These are phyloP conservation scores for Gossypium anomalum DNA, from an alignment of 345 rosid species.

Conservation along the genomic window DNA sequence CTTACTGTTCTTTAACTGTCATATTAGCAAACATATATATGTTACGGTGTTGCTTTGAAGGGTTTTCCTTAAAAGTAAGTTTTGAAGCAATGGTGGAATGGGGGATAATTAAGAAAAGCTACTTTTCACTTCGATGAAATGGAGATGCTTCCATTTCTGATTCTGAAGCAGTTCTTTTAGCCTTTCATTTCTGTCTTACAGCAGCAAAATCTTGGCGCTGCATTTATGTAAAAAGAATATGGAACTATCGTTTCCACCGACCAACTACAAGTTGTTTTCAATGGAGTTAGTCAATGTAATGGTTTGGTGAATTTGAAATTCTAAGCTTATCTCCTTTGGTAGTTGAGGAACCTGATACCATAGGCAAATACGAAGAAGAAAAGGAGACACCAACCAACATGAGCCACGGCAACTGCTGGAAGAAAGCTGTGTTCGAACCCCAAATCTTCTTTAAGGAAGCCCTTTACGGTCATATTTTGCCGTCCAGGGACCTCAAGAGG, in stretches of 20 bases:
- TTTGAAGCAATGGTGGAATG: neutral
- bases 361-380: slow-evolving; percentile 47
- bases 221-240: too few relatives aligned
- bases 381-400: slow-evolving; percentile 42
- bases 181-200: too few relatives aligned
- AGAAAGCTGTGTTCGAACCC: slow-evolving; percentile 48
- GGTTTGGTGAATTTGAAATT: neutral
- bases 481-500: slow-evolving; percentile 39
- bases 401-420: slow-evolving; percentile 53
- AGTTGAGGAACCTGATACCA: slow-evolving; percentile 52
- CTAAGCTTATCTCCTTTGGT: slow-evolving; percentile 36
- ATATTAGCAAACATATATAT: neutral
- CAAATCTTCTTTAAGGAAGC: slow-evolving; percentile 30
- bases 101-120: too few relatives aligned
- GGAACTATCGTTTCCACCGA: too few relatives aligned
- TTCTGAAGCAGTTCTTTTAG: too few relatives aligned
- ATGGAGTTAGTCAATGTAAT: too few relatives aligned
- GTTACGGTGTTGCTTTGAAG: neutral
- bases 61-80: neutral
- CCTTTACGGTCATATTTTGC: neutral
- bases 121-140: too few relatives aligned
- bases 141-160: too few relatives aligned
- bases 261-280: too few relatives aligned
- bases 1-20: too few relatives aligned
- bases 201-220: too few relatives aligned